Evolutionary conservation across 306 rosid genomes (phyloP), one percentile per base, ranked within the genome.

Genomic region (barrel medic (Medicago truncatula)): DNA sequence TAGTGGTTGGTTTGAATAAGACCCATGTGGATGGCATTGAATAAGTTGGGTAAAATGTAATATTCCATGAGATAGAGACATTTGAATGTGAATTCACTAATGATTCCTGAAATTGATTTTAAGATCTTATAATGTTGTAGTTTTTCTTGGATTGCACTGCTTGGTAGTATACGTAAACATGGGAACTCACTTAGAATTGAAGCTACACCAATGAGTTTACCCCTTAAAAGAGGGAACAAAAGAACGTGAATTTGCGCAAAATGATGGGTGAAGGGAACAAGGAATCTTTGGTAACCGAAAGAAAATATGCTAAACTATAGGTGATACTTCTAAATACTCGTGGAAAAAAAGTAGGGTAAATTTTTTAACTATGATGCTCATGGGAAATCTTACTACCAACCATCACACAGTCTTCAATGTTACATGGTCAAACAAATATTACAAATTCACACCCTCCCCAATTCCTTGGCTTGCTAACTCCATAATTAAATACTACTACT

Each of bases 241-340:
- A 60, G 77, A 71, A 57, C 56, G 64, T 70, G 81, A 70, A 75
- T 38, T 87, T 56, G 76, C 66, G 78, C 74, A 68, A 81, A 75
- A 78, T 72, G 76, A 76, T 78, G 82, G 61, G 86, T 84, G 84
- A 73, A 83, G 88, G 93, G 84, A 81, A 88, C 87, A 88, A 64
- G 78, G 89, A 91, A 86, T 88, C 88, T 87, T 72, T 34, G 87
- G 86, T 67, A 80, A 86, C 83, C 81, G 86, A 73, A 83, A 83
- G 60, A 59, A 85, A 84, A 82, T 67, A 83, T 81, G 79, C 38
- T 81, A 84, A 84, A 75, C 71, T 41, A 62, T 72, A 62, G 75
- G 73, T 28, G 81, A 80, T 71, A 66, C 76, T 80, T 70, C 66
- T 71, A 78, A 73, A 83, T 71, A 70, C 77, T 73, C 41, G 70